Conservation (phyloP, 768 basidiomycete genomes). For the Leccinum aurantiacum region DNA sequence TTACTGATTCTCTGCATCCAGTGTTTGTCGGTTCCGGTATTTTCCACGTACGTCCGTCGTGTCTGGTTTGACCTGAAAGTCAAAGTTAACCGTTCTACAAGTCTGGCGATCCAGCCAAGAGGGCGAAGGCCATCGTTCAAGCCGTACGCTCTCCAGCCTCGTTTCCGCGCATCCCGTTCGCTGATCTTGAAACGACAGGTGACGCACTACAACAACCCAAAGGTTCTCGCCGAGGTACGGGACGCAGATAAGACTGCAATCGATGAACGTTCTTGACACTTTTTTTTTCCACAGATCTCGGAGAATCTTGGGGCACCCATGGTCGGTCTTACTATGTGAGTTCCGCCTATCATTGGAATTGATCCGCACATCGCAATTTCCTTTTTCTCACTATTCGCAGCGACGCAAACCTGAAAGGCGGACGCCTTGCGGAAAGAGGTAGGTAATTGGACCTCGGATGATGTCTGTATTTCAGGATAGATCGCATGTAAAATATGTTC, state of each 20-base stretch:
- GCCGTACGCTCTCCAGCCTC: conserved; percentile 55
- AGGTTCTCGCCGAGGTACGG: conserved; percentile 81
- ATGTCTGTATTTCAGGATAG: conserved; percentile 5
- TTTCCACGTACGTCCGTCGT: conserved; percentile 68
- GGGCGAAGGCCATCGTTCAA: conserved; percentile 94
- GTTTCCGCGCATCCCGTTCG: not conserved
- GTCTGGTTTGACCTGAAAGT: not conserved
- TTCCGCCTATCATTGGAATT: conserved; percentile 10
- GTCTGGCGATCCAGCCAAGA: conserved; percentile 92
- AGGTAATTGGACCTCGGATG: conserved; percentile 40
- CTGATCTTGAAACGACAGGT: conserved; percentile 44
- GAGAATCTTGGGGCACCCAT: conserved; percentile 88
- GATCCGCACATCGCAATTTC: not conserved
- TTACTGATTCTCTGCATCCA: conserved; percentile 28
- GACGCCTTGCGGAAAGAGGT: conserved; percentile 66
- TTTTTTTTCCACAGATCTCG: conserved; percentile 50
- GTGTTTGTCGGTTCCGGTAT: conserved; percentile 99
- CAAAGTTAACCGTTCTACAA: conserved; percentile 31
- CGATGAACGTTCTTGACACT: not conserved
- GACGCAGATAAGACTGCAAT: not conserved
- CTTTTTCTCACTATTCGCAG: conserved; percentile 36
- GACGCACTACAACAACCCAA: conserved; percentile 94
- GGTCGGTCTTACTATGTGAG: conserved; percentile 89
- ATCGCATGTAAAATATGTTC: conserved; percentile 37
- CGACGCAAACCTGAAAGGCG: conserved; percentile 67